phyloP scores from a whole-genome alignment of 768 basidiomycete species.

The Lanmaoa rubissima region DNA sequence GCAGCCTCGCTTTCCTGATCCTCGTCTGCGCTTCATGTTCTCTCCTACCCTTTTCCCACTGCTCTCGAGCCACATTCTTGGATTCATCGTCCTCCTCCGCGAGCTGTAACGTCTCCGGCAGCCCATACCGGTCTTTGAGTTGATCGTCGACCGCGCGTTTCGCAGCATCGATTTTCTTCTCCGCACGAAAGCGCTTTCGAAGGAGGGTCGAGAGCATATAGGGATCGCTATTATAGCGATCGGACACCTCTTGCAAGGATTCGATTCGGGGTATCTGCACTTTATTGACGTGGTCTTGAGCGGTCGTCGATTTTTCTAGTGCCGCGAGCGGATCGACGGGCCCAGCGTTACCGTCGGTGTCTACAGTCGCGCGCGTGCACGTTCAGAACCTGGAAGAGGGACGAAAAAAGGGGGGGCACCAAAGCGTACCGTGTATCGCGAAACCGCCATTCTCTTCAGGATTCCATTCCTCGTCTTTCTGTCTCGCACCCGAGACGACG shows the following conservation, averaged over 20 bases:
- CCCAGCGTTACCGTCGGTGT: conserved; percentile 62
- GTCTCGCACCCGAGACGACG: conserved; percentile 87
- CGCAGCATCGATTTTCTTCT: conserved; percentile 76
- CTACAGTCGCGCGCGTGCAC: conserved; percentile 36
- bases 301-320: conserved; percentile 84
- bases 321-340: conserved; percentile 83
- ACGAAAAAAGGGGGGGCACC: not conserved
- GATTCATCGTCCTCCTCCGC: conserved; percentile 63
- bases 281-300: conserved; percentile 67
- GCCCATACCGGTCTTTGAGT: conserved; percentile 72
- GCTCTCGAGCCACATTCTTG: conserved; percentile 57
- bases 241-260: conserved; percentile 71
- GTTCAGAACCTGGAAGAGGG: not conserved
- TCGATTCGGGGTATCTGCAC: conserved; percentile 81
- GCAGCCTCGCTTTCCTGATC: conserved; percentile 49
- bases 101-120: conserved; percentile 67
- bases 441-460: conserved; percentile 95
- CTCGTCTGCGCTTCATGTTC: conserved; percentile 44
- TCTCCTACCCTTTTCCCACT: conserved; percentile 56
- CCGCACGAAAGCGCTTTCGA: conserved; percentile 80
- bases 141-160: conserved; percentile 68
- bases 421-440: conserved; percentile 71
- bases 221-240: conserved; percentile 82
- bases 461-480: conserved; percentile 96
- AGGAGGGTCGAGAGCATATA: conserved; percentile 73